Conservation (phyloP, 139 green algal genomes). For the Coelastrella sp. region DNA sequence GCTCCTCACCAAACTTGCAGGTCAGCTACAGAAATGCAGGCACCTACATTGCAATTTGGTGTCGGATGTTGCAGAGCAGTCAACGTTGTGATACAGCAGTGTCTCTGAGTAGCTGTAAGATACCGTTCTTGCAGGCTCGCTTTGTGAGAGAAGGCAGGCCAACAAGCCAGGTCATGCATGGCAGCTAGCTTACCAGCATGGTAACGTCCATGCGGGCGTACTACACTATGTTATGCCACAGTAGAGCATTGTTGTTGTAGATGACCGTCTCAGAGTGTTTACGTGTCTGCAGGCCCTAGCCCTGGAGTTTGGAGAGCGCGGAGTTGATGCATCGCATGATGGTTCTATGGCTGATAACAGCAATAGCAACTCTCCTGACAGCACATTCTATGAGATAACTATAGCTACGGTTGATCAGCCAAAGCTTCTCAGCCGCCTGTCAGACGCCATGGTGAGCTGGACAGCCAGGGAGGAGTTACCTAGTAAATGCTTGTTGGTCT, state of each 20-base stretch:
- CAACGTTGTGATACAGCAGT: no score
- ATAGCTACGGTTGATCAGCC: conserved; percentile 92
- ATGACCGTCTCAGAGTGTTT: background rate
- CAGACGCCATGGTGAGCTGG: conserved; percentile 81
- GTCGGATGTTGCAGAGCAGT: no score
- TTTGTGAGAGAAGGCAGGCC: no score
- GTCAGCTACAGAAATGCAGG: conserved; percentile 52
- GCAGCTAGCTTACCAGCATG: no score
- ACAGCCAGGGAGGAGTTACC: no score
- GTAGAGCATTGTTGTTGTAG: background rate
- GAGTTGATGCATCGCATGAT: conserved; percentile 38
- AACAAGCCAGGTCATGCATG: no score
- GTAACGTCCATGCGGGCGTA: no score
- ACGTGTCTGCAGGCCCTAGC: conserved; percentile 70
- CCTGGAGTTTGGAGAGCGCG: conserved; percentile 73
- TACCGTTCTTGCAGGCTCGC: no score
- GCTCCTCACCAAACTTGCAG: conserved; percentile 90
- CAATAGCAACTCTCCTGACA: conserved; percentile 40
- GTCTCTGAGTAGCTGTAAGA: no score
- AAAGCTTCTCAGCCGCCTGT: conserved; percentile 91
- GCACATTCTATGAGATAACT: conserved; percentile 92
- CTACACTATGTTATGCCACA: no score
- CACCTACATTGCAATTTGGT: no score
- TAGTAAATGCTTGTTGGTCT: no score
- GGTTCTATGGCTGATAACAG: conserved; percentile 31